These are phyloP conservation scores for Scheffersomyces stambukii DNA, from an alignment of 1,139 yeast species.

Conservation along the genomic window DNA sequence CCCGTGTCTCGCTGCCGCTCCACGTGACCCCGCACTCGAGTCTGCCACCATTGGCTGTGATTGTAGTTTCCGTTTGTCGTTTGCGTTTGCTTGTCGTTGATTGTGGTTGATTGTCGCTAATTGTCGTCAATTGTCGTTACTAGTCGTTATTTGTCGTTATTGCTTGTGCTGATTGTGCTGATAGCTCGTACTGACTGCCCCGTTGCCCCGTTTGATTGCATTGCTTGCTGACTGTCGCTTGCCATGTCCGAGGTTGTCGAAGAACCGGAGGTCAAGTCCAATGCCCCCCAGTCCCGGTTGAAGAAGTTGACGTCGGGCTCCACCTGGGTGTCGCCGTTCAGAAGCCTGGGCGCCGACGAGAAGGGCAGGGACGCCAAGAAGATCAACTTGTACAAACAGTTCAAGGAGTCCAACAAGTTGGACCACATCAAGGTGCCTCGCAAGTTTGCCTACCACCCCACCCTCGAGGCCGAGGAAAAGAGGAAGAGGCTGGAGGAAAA, in stretches of 20 bases:
- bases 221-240: conserved; percentile 18
- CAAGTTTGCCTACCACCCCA: conserved; percentile 40
- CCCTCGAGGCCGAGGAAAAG: conserved; percentile 31
- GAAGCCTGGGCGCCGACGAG: conserved; percentile 21
- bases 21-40: no score
- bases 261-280: no score
- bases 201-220: background rate
- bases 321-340: conserved; percentile 52
- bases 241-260: background rate
- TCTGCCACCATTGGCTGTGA: no score
- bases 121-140: no score
- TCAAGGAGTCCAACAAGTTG: conserved; percentile 33
- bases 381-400: conserved; percentile 27
- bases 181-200: background rate
- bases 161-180: background rate
- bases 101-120: no score
- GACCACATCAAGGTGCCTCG: conserved; percentile 35
- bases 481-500: conserved; percentile 15
- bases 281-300: conserved; percentile 22
- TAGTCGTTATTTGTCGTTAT: no score
- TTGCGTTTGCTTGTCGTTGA: no score
- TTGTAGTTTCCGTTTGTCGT: no score
- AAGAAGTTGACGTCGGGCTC: conserved; percentile 36
- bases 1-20: no score
- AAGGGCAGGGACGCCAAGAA: conserved; percentile 16